These are phyloP conservation scores for Backusella morwellensis DNA, from an alignment of 192 early-diverging fungal species.

Conservation along the genomic window DNA sequence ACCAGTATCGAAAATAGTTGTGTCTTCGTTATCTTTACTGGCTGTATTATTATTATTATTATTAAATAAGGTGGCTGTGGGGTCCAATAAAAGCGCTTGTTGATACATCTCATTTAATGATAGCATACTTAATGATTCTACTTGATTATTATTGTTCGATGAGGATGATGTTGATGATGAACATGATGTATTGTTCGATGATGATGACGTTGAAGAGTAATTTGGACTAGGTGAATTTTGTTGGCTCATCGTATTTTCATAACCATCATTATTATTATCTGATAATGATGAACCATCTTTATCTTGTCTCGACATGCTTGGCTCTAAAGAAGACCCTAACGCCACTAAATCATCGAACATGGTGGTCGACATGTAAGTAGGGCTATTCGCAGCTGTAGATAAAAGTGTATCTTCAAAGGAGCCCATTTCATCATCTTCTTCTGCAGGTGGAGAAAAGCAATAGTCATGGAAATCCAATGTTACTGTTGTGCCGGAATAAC, in stretches of 20 bases:
- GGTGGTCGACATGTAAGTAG: neutral
- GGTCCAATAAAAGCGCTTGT: slow-evolving; percentile 10
- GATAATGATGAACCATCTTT: neutral
- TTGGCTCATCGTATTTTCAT: slow-evolving; percentile 1
- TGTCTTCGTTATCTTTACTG: neutral
- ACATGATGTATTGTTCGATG: neutral
- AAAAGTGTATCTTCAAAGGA: neutral
- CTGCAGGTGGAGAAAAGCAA: slow-evolving; percentile 32
- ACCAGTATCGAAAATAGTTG: neutral
- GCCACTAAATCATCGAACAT: slow-evolving; percentile 12
- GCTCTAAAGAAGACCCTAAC: neutral
- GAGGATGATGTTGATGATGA: neutral
- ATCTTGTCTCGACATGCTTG: neutral
- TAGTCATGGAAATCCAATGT: slow-evolving; percentile 21
- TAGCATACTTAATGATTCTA: slow-evolving; percentile 6
- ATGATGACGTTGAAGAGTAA: neutral
- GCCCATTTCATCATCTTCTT: slow-evolving; percentile 4
- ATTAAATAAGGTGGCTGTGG: neutral
- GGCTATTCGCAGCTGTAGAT: neutral
- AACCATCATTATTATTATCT: slow-evolving; percentile 1
- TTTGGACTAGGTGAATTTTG: slow-evolving; percentile 13
- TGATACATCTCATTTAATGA: slow-evolving; percentile 18
- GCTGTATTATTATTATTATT: neutral
- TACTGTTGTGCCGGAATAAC: slow-evolving; percentile 16
- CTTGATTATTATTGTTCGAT: neutral